Evolutionary conservation across 192 early-diverging fungal genomes (phyloP).

Genomic region (Coemansia sp.): DNA sequence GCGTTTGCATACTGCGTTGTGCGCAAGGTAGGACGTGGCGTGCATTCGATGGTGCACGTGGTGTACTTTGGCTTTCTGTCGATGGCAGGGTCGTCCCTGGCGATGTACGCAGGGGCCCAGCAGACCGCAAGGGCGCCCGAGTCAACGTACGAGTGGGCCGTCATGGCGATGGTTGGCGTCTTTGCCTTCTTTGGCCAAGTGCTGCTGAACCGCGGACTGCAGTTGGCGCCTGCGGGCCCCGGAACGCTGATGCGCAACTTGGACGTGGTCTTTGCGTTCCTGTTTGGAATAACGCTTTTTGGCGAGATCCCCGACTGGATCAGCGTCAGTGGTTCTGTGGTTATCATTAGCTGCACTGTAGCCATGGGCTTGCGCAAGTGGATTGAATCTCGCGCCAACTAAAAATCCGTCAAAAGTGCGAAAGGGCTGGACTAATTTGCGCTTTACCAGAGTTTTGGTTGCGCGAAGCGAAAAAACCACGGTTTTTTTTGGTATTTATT

Average conservation of each 20-base stretch:
- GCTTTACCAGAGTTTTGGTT: too few species aligned
- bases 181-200: slow-evolving; percentile 73
- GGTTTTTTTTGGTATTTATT: too few species aligned
- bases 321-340: slow-evolving; percentile 60
- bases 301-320: slow-evolving; percentile 64
- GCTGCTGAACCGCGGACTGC: slow-evolving; percentile 75
- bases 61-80: slow-evolving; percentile 75
- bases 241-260: slow-evolving; percentile 81
- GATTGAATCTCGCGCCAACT: slow-evolving; percentile 7
- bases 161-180: slow-evolving; percentile 58
- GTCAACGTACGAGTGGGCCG: slow-evolving; percentile 51
- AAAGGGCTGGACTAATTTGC: neutral
- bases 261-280: slow-evolving; percentile 80
- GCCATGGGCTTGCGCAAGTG: slow-evolving; percentile 68
- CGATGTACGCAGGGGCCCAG: slow-evolving; percentile 40
- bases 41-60: slow-evolving; percentile 79
- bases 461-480: neutral
- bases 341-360: slow-evolving; percentile 67
- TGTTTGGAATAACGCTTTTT: slow-evolving; percentile 71
- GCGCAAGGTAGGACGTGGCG: slow-evolving; percentile 69
- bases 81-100: slow-evolving; percentile 52
- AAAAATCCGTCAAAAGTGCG: neutral
- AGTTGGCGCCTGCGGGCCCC: slow-evolving; percentile 72
- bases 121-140: slow-evolving; percentile 24
- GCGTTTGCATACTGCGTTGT: slow-evolving; percentile 72